Percentiles rank a stretch among this genome's conserved stretches.
Conservation (phyloP, 139 green algal genomes). For the Micractinium conductrix region DNA sequence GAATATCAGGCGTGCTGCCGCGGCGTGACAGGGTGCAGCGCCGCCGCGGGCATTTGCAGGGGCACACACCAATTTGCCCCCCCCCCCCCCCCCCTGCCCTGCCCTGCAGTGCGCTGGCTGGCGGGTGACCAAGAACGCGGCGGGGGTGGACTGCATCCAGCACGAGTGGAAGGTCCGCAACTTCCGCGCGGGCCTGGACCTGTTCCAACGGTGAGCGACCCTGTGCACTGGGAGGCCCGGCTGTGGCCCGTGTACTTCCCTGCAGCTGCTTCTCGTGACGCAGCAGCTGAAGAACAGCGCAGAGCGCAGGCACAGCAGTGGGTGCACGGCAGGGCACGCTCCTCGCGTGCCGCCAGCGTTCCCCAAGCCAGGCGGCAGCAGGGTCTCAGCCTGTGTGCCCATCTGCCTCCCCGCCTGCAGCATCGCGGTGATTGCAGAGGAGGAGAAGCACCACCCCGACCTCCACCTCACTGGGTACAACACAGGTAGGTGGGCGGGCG, state of each 20-base stretch:
- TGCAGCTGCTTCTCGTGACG: too few species aligned
- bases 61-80: background rate
- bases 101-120: conserved; percentile 63
- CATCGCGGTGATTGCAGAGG: conserved; percentile 55
- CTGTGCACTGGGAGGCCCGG: too few species aligned
- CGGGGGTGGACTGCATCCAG: conserved; percentile 50
- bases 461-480: conserved; percentile 68
- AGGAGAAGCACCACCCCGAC: conserved; percentile 74
- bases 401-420: background rate
- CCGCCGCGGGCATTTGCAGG: too few species aligned
- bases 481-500: too few species aligned
- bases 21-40: too few species aligned
- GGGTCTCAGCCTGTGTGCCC: too few species aligned
- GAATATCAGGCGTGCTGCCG: too few species aligned
- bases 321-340: too few species aligned
- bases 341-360: background rate
- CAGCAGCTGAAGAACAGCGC: too few species aligned
- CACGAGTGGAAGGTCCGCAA: conserved; percentile 77
- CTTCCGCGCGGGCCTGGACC: conserved; percentile 54
- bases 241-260: too few species aligned
- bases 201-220: conserved; percentile 46
- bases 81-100: background rate
- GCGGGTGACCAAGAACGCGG: conserved; percentile 41
- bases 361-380: too few species aligned
- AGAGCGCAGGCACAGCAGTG: too few species aligned